Evolutionary conservation across 139 green algal genomes (phyloP).

Genomic region (Mychonastes homosphaera): DNA sequence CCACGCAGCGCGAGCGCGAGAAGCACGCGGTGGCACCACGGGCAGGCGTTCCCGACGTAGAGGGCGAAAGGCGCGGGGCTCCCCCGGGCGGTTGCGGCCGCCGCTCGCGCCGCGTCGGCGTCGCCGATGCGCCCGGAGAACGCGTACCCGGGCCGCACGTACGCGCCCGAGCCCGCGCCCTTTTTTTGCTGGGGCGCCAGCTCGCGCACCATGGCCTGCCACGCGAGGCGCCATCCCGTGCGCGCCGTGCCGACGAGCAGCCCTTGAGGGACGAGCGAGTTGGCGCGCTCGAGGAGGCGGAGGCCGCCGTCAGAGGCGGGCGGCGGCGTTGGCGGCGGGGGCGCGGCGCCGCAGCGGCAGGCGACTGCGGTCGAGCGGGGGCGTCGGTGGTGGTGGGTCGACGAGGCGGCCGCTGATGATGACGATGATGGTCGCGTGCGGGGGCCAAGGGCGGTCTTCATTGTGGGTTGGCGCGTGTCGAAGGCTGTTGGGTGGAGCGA

Average conservation of each 20-base stretch:
- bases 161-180: slow-evolving; percentile 43
- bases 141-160: slow-evolving; percentile 55
- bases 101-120: slow-evolving; percentile 29
- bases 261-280: slow-evolving; percentile 58
- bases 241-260: slow-evolving; percentile 52
- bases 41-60: slow-evolving; percentile 90
- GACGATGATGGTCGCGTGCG: too few relatives aligned
- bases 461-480: too few relatives aligned
- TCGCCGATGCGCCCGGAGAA: slow-evolving; percentile 51
- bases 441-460: too few relatives aligned
- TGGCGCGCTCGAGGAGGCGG: slow-evolving; percentile 59
- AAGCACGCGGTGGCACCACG: slow-evolving; percentile 88
- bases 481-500: too few relatives aligned
- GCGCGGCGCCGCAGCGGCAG: too few relatives aligned
- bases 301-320: slow-evolving; percentile 38
- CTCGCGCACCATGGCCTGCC: slow-evolving; percentile 68
- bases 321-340: too few relatives aligned
- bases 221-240: slow-evolving; percentile 53
- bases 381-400: too few relatives aligned
- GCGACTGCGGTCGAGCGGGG: too few relatives aligned
- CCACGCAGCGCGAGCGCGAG: slow-evolving; percentile 56
- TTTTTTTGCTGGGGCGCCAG: slow-evolving; percentile 69
- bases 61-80: slow-evolving; percentile 64
- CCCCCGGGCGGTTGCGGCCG: slow-evolving; percentile 20
- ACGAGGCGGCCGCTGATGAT: too few relatives aligned